Base-by-base conservation (phyloP, 2,329 filamentous ascomycete species). In the Calycina herbarum region DNA sequence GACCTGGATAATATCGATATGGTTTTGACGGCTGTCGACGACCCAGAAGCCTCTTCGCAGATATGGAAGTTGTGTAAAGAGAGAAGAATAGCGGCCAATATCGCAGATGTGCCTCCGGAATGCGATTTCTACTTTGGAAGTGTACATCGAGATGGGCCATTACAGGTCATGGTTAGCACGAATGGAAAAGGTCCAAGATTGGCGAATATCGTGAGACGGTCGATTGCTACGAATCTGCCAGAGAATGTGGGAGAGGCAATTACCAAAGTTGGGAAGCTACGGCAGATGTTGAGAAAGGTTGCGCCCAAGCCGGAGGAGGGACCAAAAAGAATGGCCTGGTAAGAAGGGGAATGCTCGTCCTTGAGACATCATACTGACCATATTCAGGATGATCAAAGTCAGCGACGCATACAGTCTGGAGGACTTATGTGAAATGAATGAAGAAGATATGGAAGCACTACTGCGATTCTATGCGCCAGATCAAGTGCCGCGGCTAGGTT, bases 61-160 rank as follows among this genome's bases (percentile, higher is more conserved):
- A 93, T 99, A 76, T 99, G 93, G 91, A 94, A 94, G 77, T 84
- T 97, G 29, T 98, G 94, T 84, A 94, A 96, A 78, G 85, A 93
- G 77, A 85, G 83, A 67, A 88, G 88, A 67, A 91, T 98, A 70
- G 88, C 93, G 5, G 94, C 93, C 65, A 99, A 99, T 78, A 97
- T 99, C 71, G 95, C 95, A 71, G 95, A 99, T 76, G 95, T 99
- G 3, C 95, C 95, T 0, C 86, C 93, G 0, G 95, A 99, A 78
- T 99, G 95, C 79, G 95, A 99, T 76, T 99, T 99, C 77, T 99
- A 97, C 83, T 99, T 99, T 80, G 95, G 95, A 68, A 95, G 91
- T 76, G 89, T 97, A 48, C 92, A 99, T 79, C 89, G 95, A 61
- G 95, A 99, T 77, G 95, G 95, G 0, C 95, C 95, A 5, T 79